Evolutionary conservation across 345 rosid species (phyloP).

Genomic region (Gossypium thurberi): DNA sequence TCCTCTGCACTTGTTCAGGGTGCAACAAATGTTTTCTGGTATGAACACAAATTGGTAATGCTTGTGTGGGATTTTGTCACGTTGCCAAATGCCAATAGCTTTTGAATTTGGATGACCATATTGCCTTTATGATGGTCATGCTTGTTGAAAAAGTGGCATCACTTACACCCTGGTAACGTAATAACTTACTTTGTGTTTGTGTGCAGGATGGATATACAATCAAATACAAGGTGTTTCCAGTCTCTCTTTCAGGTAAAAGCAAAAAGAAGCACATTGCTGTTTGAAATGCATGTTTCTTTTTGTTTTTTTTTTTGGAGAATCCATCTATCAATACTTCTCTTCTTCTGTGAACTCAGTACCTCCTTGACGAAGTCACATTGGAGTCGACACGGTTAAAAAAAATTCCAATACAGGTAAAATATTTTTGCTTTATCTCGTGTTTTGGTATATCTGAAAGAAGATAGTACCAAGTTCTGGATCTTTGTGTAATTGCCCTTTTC

Average conservation of each 20-base stretch:
- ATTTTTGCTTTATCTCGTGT: neutral
- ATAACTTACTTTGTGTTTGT: neutral
- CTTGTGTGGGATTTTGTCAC: slow-evolving; percentile 8
- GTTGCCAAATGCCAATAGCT: neutral
- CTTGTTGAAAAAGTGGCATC: neutral
- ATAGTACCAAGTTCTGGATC: slow-evolving; percentile 1
- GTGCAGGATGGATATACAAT: slow-evolving; percentile 91
- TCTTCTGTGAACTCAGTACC: slow-evolving; percentile 47
- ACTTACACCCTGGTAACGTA: neutral
- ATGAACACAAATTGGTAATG: slow-evolving; percentile 21
- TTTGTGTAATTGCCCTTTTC: neutral
- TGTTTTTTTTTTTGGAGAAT: neutral
- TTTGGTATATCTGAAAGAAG: neutral
- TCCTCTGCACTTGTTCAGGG: slow-evolving; percentile 98
- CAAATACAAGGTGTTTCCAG: slow-evolving; percentile 76
- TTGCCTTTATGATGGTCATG: neutral
- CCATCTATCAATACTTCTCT: neutral
- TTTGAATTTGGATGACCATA: neutral
- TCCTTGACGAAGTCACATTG: slow-evolving; percentile 83
- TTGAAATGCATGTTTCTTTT: neutral
- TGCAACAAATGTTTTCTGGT: slow-evolving; percentile 98
- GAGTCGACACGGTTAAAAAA: slow-evolving; percentile 51
- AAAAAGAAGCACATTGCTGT: neutral
- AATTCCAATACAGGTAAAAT: slow-evolving; percentile 75
- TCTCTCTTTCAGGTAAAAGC: slow-evolving; percentile 59